Conservation (phyloP, 768 basidiomycete species). For the Trametes gibbosa region DNA sequence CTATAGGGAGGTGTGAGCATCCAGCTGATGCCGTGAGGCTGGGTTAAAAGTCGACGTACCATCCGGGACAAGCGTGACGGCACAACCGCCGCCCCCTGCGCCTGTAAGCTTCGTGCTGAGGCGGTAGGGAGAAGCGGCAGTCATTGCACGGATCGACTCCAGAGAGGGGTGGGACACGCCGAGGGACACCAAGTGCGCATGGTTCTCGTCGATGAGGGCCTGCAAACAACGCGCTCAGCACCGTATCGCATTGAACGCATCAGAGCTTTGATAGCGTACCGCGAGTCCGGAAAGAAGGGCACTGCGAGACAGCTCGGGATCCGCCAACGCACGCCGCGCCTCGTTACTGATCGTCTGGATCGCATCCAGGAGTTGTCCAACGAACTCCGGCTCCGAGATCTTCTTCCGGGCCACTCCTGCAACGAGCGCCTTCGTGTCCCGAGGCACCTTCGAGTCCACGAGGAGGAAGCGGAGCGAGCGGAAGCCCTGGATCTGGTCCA, state of each 20-base stretch:
- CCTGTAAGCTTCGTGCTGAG: conserved; percentile 95
- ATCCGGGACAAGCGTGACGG: conserved; percentile 93
- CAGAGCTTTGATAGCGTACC: conserved; percentile 44
- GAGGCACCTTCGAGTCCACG: conserved; percentile 88
- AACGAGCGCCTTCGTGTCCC: conserved; percentile 93
- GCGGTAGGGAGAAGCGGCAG: conserved; percentile 57
- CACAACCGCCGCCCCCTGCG: conserved; percentile 97
- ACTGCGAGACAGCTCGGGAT: conserved; percentile 65
- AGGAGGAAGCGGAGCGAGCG: conserved; percentile 86
- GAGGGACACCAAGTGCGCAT: conserved; percentile 75
- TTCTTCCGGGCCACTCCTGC: conserved; percentile 82
- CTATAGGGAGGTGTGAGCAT: conserved; percentile 39
- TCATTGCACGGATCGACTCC: conserved; percentile 76
- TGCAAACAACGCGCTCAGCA: conserved; percentile 32
- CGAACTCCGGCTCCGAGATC: conserved; percentile 75
- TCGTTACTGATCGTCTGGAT: conserved; percentile 87
- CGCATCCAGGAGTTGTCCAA: conserved; percentile 70
- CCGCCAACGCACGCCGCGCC: conserved; percentile 71
- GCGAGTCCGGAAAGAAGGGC: conserved; percentile 64
- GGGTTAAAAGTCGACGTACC: conserved; percentile 45
- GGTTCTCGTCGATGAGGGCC: conserved; percentile 88
- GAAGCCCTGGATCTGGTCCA: conserved; percentile 88
- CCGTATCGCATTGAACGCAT: background rate
- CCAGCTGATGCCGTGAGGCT: background rate
- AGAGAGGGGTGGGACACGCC: conserved; percentile 90